These are phyloP conservation scores for Apiotrichum sp. DNA, from an alignment of 1,284 basidiomycete species.

Conservation along the genomic window DNA sequence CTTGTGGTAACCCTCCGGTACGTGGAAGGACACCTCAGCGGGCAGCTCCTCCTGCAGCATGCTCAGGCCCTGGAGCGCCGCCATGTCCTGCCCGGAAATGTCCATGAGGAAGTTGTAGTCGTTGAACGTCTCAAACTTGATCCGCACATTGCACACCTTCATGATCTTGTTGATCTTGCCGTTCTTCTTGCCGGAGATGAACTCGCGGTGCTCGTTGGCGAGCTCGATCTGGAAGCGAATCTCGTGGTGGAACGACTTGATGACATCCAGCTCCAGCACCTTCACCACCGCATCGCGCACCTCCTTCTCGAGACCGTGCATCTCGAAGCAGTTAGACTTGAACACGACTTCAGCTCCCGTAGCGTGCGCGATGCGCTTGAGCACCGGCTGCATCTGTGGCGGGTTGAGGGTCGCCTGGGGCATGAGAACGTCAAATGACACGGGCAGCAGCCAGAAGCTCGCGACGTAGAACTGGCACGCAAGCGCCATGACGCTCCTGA, in stretches of 20 bases:
- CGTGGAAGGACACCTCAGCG: conserved; percentile 98
- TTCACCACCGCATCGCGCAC: conserved; percentile 78
- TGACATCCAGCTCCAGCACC: conserved; percentile 82
- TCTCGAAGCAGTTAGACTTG: conserved; percentile 95
- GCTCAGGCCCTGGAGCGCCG: conserved; percentile 79
- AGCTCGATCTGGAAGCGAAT: conserved; percentile 98
- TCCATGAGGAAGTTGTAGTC: conserved; percentile 99
- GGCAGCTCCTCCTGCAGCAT: conserved; percentile 94
- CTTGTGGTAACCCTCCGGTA: conserved; percentile 97
- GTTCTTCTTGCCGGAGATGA: conserved; percentile 97
- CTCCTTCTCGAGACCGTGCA: conserved; percentile 92
- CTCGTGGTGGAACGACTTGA: conserved; percentile 88
- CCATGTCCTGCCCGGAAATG: conserved; percentile 71
- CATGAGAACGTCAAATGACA: conserved; percentile 86
- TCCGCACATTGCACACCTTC: conserved; percentile 92
- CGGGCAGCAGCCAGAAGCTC: conserved; percentile 89
- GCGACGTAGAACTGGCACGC: conserved; percentile 94
- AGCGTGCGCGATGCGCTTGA: conserved; percentile 78
- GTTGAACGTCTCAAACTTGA: conserved; percentile 97
- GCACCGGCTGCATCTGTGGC: conserved; percentile 72
- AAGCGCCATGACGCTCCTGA: conserved; percentile 90
- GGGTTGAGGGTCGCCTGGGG: conserved; percentile 70
- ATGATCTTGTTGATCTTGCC: conserved; percentile 99
- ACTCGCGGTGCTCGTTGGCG: conserved; percentile 95
- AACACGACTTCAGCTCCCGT: conserved; percentile 94